Base-by-base conservation (phyloP, 1,284 basidiomycete genomes). In the Fomitiporia mediterranea region DNA sequence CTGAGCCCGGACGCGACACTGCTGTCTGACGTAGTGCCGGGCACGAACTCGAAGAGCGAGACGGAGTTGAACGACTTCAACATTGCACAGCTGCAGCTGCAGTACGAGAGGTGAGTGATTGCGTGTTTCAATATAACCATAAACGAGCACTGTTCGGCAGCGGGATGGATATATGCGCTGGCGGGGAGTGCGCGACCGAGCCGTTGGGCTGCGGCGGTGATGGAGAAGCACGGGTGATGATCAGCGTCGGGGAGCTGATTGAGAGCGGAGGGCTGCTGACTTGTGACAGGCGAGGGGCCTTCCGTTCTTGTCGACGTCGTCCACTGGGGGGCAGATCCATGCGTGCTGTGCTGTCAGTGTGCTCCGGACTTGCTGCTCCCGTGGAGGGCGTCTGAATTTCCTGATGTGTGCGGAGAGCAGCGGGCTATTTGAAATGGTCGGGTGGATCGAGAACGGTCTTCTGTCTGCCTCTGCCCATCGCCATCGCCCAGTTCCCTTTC, bases 31-130 rank as follows among this genome's bases (percentile, higher is more conserved):
- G 9, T 7, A 2, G 3, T 42, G 23, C 2, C 40, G 25, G 43
- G 35, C 7, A 19, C 32, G 19, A 55, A 55, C 11, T 13, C 13
- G 8, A 11, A n/a, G n/a, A 30, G 15, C 42, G 37, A 21, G 17
- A 15, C 23, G 15, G 48, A 55, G 34, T 25, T 55, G 54, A 55
- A 50, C 54, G 54, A 55, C 39, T 56, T 50, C 40, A 51, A 56
- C 30, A 56, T 56, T 40, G 39, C 55, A 17, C 55, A 56, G 39
- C 39, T 56, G 37, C 55, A 56, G 39, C 39, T 56, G 28, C 55
- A 51, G 38, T 56, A 51, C 42, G 38, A 34, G 23, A 42, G 28
- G 55, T 56, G 49, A 49, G 55, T 56, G 27, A 21, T 23, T 23
- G 8, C 51, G 34, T 43, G 23, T 49, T 17, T 43, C n/a, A 15